Conservation (phyloP, 1,284 basidiomycete species). For the Pascua sp. region DNA sequence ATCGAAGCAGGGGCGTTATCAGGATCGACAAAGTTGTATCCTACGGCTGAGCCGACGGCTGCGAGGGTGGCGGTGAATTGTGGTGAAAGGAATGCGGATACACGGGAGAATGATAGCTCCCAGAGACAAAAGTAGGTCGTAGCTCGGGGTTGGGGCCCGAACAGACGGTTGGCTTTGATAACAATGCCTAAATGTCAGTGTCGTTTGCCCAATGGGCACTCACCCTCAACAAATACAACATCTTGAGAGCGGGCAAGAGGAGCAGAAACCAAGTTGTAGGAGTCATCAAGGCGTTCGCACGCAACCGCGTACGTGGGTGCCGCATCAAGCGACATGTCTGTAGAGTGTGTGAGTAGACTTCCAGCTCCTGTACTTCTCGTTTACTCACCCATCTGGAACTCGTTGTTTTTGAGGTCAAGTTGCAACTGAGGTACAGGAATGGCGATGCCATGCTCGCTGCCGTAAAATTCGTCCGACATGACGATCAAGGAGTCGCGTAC, state of each 20-base stretch:
- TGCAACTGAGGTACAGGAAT: constrained; percentile 66
- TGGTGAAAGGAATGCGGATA: constrained; percentile 61
- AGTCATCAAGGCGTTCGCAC: constrained; percentile 55
- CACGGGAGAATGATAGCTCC: constrained; percentile 67
- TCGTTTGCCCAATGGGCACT: constrained; percentile 11
- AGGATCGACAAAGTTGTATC: constrained; percentile 66
- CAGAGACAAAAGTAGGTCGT: constrained; percentile 84
- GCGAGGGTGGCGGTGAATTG: constrained; percentile 57
- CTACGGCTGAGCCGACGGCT: constrained; percentile 60
- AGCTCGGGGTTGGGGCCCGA: constrained; percentile 79
- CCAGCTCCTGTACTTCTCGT: constrained; percentile 24
- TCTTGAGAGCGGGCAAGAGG: constrained; percentile 28
- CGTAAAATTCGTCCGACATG: constrained; percentile 70
- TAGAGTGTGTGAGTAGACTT: neutral
- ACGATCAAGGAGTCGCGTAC: constrained; percentile 60
- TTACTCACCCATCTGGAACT: constrained; percentile 76
- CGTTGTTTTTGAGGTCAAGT: constrained; percentile 70
- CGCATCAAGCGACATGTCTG: constrained; percentile 75
- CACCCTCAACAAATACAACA: constrained; percentile 63
- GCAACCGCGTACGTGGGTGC: constrained; percentile 60
- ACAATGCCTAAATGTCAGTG: constrained; percentile 59
- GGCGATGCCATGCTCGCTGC: constrained; percentile 59
- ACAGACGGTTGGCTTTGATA: constrained; percentile 75
- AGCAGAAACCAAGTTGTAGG: constrained; percentile 25
- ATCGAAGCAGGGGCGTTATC: constrained; percentile 74